Percentiles rank a stretch among this genome's conserved stretches.
phyloP scores from a whole-genome alignment of 441 rosid genomes.

The Gossypium laxum region DNA sequence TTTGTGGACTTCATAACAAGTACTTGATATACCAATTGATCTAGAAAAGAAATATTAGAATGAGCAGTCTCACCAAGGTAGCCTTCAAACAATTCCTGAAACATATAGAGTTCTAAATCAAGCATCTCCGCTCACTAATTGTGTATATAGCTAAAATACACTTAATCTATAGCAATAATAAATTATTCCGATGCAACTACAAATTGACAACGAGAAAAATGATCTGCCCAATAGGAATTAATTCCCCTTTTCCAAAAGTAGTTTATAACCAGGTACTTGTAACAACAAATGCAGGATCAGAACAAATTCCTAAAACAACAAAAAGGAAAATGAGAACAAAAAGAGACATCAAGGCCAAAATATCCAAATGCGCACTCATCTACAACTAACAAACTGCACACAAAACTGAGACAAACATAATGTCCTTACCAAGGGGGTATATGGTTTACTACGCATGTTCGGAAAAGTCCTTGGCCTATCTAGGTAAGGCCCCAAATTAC shows the following conservation, averaged over 20 bases:
- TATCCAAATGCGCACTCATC: not conserved
- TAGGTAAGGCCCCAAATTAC: slow-evolving; percentile 53
- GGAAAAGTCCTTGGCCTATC: slow-evolving; percentile 88
- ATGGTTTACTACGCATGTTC: slow-evolving; percentile 71
- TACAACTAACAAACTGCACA: not conserved
- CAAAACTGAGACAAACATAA: not conserved
- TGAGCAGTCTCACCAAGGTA: not conserved
- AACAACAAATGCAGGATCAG: not conserved
- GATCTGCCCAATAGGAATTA: not conserved
- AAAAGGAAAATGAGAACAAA: not conserved
- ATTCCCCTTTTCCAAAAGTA: not conserved
- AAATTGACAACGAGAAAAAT: not conserved
- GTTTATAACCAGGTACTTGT: not conserved
- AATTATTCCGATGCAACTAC: not conserved
- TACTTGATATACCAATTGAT: not conserved
- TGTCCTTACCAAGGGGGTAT: slow-evolving; percentile 53
- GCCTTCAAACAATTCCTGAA: not conserved
- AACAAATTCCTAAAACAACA: not conserved
- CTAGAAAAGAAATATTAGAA: not conserved
- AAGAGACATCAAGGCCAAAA: not conserved
- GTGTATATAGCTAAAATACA: not conserved
- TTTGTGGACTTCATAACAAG: not conserved
- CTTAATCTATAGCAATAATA: not conserved
- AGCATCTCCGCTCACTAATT: not conserved
- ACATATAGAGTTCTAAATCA: not conserved